phyloP scores from a whole-genome alignment of 73 alveolate species.

The Uronychia setigera region DNA sequence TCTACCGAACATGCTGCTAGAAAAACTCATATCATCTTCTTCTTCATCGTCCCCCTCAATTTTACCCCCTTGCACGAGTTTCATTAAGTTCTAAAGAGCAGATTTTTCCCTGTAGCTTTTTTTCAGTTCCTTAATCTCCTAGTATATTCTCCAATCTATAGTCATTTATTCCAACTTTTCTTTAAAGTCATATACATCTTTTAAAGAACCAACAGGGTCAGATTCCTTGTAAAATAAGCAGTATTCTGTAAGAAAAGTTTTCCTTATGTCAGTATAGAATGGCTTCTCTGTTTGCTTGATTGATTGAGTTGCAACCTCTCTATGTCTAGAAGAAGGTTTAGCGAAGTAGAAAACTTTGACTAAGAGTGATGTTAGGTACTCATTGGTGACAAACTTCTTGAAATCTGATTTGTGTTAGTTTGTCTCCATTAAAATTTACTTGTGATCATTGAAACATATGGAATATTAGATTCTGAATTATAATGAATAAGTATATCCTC shows the following conservation, averaged over 20 bases:
- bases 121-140: neutral
- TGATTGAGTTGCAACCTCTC: neutral
- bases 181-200: neutral
- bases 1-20: neutral
- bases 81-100: neutral
- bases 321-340: neutral
- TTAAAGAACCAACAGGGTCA: neutral
- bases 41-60: neutral
- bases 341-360: conserved; percentile 1
- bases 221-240: neutral
- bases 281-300: neutral
- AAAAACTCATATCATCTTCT: neutral
- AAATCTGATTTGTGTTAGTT: neutral
- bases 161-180: neutral
- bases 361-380: neutral
- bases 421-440: neutral
- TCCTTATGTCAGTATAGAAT: neutral
- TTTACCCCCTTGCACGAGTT: neutral
- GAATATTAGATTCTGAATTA: neutral
- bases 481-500: neutral
- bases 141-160: neutral
- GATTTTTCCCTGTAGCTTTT: neutral
- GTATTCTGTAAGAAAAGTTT: neutral
- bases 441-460: too few species aligned
- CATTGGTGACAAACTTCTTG: neutral